Percentiles rank a stretch among this genome's conserved stretches.
phyloP scores from a whole-genome alignment of 208 protist species.

The Balamuthia mandrillaris region DNA sequence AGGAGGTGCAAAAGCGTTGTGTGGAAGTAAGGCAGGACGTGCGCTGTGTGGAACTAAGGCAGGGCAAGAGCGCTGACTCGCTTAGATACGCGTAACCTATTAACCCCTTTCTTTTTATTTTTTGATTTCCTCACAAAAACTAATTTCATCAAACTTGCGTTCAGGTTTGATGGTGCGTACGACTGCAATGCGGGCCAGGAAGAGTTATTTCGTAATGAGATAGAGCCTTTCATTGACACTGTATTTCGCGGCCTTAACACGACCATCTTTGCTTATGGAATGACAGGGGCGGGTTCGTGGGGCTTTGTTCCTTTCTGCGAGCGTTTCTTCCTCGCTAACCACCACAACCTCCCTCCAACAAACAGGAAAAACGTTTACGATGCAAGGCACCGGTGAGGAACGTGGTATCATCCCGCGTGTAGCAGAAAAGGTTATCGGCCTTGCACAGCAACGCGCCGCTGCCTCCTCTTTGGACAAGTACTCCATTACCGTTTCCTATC shows the following conservation, averaged over 20 bases:
- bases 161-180: slow-evolving; percentile 30
- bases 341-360: not conserved
- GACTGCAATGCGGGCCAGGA: not conserved
- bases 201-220: slow-evolving; percentile 38
- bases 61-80: not conserved
- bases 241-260: not conserved
- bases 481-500: slow-evolving; percentile 17
- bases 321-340: not conserved
- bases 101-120: not conserved
- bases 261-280: slow-evolving; percentile 40
- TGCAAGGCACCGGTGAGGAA: slow-evolving; percentile 11
- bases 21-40: not conserved
- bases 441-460: not conserved
- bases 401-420: slow-evolving; percentile 38
- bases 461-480: not conserved
- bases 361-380: slow-evolving; percentile 38
- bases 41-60: not conserved
- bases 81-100: not conserved
- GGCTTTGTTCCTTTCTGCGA: not conserved
- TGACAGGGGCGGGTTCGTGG: not conserved
- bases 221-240: not conserved
- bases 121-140: not conserved
- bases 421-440: slow-evolving; percentile 13
- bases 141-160: not conserved
- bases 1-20: not conserved